Evolutionary conservation across 2,329 filamentous ascomycete species (phyloP).

Genomic region (Beauveria sp.): DNA sequence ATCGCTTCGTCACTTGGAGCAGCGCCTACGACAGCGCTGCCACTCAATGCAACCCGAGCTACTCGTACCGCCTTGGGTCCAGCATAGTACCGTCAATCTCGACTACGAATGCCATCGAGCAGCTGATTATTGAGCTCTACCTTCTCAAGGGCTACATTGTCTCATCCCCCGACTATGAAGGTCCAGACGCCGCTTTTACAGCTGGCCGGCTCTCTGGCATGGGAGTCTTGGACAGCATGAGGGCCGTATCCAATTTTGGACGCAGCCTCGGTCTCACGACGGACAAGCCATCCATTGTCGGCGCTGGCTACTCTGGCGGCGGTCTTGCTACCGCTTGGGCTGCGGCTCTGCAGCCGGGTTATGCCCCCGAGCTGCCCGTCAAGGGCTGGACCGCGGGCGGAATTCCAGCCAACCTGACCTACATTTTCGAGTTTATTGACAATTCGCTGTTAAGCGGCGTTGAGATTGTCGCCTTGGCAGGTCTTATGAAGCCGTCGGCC

Average conservation of each 20-base stretch:
- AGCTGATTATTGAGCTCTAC: not conserved
- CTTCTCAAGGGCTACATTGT: not conserved
- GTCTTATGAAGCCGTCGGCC: constrained; percentile 23
- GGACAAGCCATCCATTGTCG: not conserved
- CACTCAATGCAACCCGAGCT: constrained; percentile 5
- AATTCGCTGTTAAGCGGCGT: not conserved
- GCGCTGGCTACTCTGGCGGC: constrained; percentile 4
- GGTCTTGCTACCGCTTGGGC: constrained; percentile 4
- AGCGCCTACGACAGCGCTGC: constrained; percentile 8
- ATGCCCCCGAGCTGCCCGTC: constrained; percentile 2
- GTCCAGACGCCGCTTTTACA: not conserved
- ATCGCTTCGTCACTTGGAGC: constrained; percentile 2
- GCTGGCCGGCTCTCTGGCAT: not conserved
- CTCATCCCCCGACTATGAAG: not conserved
- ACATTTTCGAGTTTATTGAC: not conserved
- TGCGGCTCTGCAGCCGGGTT: not conserved
- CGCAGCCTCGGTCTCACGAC: not conserved
- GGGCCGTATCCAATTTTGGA: not conserved
- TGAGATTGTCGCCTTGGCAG: constrained; percentile 11
- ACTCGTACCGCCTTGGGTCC: not conserved
- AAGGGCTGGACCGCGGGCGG: constrained; percentile 1
- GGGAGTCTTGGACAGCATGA: constrained; percentile 1
- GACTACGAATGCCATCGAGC: not conserved
- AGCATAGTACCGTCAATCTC: not conserved
- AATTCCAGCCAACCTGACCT: not conserved